Conservation (phyloP, 805 yeast genomes). For the Ogataea pilisensis region DNA sequence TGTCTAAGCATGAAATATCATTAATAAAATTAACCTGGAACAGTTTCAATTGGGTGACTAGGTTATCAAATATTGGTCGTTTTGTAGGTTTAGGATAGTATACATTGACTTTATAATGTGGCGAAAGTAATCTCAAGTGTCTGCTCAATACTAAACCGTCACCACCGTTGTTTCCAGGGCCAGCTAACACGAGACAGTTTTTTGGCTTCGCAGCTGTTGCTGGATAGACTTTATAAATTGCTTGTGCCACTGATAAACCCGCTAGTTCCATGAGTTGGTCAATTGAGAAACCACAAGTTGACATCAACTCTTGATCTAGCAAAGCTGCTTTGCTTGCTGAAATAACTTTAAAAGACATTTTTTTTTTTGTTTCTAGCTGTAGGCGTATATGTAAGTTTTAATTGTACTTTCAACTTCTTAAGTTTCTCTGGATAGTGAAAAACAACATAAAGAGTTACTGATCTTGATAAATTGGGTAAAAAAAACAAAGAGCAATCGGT, state of each 20-base stretch:
- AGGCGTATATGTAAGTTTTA: too few relatives aligned
- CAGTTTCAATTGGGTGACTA: slow-evolving; percentile 63
- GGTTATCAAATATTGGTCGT: slow-evolving; percentile 50
- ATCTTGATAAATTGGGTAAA: too few relatives aligned
- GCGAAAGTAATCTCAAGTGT: slow-evolving; percentile 64
- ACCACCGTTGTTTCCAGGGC: slow-evolving; percentile 97
- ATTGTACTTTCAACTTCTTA: too few relatives aligned
- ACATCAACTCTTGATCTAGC: slow-evolving; percentile 84
- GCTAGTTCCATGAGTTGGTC: slow-evolving; percentile 96
- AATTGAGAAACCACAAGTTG: slow-evolving; percentile 66
- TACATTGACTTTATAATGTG: slow-evolving; percentile 67
- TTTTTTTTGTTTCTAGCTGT: background rate
- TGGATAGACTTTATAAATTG: slow-evolving; percentile 67
- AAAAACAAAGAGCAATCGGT: too few relatives aligned
- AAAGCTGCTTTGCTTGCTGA: slow-evolving; percentile 62
- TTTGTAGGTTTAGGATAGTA: slow-evolving; percentile 74
- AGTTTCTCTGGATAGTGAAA: too few relatives aligned
- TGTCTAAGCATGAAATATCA: slow-evolving; percentile 20
- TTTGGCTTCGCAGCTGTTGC: slow-evolving; percentile 30
- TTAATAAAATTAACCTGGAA: slow-evolving; percentile 58
- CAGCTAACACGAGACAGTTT: slow-evolving; percentile 68
- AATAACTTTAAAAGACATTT: slow-evolving; percentile 36
- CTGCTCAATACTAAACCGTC: slow-evolving; percentile 96
- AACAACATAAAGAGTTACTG: too few relatives aligned
- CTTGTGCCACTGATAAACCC: slow-evolving; percentile 90